Conservation (phyloP, 2,329 filamentous ascomycete species). For the Epicoccum nigrum region DNA sequence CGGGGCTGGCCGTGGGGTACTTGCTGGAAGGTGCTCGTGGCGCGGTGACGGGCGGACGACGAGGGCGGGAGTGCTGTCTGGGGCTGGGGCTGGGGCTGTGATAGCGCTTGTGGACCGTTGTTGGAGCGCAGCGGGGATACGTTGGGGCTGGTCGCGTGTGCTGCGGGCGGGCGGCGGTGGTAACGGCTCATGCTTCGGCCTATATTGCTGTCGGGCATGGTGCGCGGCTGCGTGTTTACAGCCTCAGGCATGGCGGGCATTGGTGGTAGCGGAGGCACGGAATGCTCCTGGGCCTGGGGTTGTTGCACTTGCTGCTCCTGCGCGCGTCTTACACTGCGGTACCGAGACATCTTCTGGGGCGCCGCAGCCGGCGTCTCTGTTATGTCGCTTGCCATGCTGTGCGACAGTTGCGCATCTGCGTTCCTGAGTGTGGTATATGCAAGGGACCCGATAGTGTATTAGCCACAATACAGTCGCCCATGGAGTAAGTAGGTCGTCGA, state of each 20-base stretch:
- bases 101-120: conserved; percentile 28
- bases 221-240: conserved; percentile 6
- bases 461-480: conserved; percentile 9
- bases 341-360: conserved; percentile 60
- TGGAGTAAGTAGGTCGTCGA: too few species aligned
- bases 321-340: conserved; percentile 62
- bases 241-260: conserved; percentile 15
- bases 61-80: conserved; percentile 18
- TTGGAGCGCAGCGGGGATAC: conserved; percentile 32
- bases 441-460: conserved; percentile 13
- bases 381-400: conserved; percentile 44
- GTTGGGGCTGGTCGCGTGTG: conserved; percentile 34
- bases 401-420: conserved; percentile 21
- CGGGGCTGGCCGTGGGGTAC: conserved; percentile 30
- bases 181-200: conserved; percentile 52
- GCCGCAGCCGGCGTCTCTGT: conserved; percentile 29
- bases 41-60: conserved; percentile 32
- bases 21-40: conserved; percentile 37
- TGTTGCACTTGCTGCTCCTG: conserved; percentile 41
- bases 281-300: conserved; percentile 24
- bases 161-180: conserved; percentile 42
- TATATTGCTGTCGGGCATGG: conserved; percentile 15
- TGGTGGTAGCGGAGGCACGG: conserved; percentile 28
- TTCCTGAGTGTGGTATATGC: conserved; percentile 19
- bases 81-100: conserved; percentile 21